Percentiles rank a stretch among this genome's conserved stretches.
phyloP scores from a whole-genome alignment of 108 stramenopile species.

The Conticribra weissflogii region DNA sequence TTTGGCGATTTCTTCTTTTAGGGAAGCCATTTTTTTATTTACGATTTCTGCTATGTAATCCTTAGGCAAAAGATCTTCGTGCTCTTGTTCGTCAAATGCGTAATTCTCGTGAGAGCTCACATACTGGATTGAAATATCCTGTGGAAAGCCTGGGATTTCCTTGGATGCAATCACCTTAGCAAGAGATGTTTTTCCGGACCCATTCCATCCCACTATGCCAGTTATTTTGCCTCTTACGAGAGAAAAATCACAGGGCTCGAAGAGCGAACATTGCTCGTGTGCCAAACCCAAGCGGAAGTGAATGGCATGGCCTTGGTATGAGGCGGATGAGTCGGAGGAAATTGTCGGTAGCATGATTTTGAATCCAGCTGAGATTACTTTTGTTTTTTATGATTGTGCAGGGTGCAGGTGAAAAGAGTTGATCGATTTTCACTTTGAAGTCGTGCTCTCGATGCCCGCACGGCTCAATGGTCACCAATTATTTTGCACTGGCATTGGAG shows the following conservation, averaged over 20 bases:
- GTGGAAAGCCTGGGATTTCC: constrained; percentile 43
- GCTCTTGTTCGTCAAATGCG: constrained; percentile 2
- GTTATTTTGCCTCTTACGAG: constrained; percentile 36
- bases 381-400: too few species aligned
- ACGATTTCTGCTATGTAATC: constrained; percentile 9
- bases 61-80: background rate
- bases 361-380: too few species aligned
- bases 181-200: constrained; percentile 48
- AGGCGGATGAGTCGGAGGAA: background rate
- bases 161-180: constrained; percentile 34
- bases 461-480: too few species aligned
- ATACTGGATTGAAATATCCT: constrained; percentile 28
- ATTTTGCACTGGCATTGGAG: too few species aligned
- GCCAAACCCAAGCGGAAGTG: background rate
- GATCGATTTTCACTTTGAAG: too few species aligned
- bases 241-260: constrained; percentile 9
- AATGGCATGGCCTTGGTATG: background rate
- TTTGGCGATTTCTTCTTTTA: background rate
- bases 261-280: background rate
- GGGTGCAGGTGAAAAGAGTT: too few species aligned
- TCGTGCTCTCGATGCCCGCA: too few species aligned
- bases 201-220: constrained; percentile 44
- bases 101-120: constrained; percentile 28
- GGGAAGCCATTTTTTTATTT: background rate
- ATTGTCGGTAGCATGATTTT: background rate